Evolutionary conservation across 1,284 basidiomycete species (phyloP).

Genomic region (Sporisorium sorghi): DNA sequence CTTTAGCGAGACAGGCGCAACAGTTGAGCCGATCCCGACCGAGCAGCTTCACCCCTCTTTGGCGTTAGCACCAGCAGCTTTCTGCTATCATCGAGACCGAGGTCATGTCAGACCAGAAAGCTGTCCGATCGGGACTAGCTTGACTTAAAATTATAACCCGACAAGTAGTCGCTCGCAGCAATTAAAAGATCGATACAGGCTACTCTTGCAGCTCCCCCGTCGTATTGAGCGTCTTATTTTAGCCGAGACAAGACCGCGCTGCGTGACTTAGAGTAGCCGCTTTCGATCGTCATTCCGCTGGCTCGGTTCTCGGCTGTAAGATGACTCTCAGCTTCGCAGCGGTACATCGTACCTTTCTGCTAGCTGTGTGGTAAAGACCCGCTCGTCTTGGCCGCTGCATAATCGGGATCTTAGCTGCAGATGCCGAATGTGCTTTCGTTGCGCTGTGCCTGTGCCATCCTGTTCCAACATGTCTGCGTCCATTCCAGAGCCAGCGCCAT

Average conservation of each 20-base stretch:
- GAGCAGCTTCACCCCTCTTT: background rate
- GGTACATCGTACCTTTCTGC: too few species aligned
- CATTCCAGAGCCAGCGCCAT: background rate
- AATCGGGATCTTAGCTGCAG: too few species aligned
- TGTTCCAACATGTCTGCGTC: background rate
- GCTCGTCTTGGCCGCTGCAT: too few species aligned
- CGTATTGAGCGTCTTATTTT: background rate
- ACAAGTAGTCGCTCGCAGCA: too few species aligned
- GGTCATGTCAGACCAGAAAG: background rate
- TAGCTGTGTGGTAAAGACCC: too few species aligned
- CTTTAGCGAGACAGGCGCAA: conserved; percentile 2
- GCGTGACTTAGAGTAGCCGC: background rate
- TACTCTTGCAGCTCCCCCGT: too few species aligned
- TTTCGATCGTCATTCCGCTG: background rate
- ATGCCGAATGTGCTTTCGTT: background rate
- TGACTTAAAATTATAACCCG: too few species aligned
- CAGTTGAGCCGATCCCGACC: background rate
- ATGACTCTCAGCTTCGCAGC: too few species aligned
- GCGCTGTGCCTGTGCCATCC: background rate
- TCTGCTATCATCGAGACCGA: background rate
- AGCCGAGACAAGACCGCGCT: conserved; percentile 1
- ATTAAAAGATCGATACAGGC: too few species aligned
- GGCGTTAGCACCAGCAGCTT: background rate
- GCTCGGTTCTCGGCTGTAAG: too few species aligned
- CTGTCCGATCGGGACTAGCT: background rate